Base-by-base conservation (phyloP, 306 rosid genomes). In the Lagenaria siceraria region DNA sequence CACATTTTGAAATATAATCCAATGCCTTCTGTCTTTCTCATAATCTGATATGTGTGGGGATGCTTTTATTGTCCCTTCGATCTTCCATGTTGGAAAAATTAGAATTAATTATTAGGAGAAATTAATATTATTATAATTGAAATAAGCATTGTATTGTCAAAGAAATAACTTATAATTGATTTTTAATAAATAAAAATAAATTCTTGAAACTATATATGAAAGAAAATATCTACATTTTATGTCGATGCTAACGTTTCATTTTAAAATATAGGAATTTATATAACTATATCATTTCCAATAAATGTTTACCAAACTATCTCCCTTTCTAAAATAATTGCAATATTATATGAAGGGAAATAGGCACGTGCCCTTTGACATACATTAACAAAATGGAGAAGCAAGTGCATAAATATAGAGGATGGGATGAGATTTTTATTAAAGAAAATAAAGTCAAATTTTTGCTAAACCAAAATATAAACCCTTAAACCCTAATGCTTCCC, bases 11-110 rank as follows among this genome's bases (percentile, higher is more conserved):
- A 92, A 92, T 81, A 58, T 6, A 42, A 92, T 81, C 97, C 97
- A 92, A 35, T 61, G 83, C 5, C 29, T 52, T 58, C 40, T 64
- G 59, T 87, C 89, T 24, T 78, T 24, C 68, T 49, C 75, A 55
- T 90, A 92, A 81, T 84, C 89, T 25, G 88, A 85, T 24, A 53
- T 60, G 3, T 9, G 5, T 68, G 90, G 79, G 78, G 96, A 90
- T 64, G 97, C 97, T 83, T 79, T 80, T 78, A 92, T 89, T 60
- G 83, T 85, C 82, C 96, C 97, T 74, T 82, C 35, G 6, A 90
- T 81, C 97, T 92, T 73, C 52, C 35, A 75, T 78, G 22, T 42
- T 64, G 5, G 5, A 18, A 73, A 17, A 11, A 19, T 3, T 9
- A 18, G 0, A 69, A 42, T 19, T 36, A 65, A 10, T 65, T n/a